These are phyloP conservation scores for Candida tropicalis DNA, from an alignment of 1,139 yeast species.

Conservation along the genomic window DNA sequence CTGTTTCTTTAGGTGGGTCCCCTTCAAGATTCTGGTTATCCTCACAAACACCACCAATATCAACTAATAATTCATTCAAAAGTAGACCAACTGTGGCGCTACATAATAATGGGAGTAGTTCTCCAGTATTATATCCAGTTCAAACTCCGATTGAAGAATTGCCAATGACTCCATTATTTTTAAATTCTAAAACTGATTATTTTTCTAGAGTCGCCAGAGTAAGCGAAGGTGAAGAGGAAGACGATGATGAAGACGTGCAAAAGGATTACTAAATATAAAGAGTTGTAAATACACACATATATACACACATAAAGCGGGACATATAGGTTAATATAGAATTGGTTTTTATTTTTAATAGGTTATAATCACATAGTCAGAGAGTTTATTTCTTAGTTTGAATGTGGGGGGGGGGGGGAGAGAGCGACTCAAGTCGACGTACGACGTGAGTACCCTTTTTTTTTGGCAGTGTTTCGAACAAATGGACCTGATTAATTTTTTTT, in stretches of 20 bases:
- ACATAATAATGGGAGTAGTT: constrained; percentile 26
- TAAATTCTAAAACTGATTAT: constrained; percentile 22
- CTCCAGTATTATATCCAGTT: constrained; percentile 45
- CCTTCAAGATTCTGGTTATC: constrained; percentile 58
- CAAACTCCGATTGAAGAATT: constrained; percentile 48
- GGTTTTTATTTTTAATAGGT: not conserved
- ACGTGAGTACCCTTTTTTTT: too few relatives aligned
- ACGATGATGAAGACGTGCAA: constrained; percentile 13
- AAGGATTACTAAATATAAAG: not conserved
- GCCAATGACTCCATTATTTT: constrained; percentile 50
- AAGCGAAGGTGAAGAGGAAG: constrained; percentile 17
- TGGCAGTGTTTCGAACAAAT: too few relatives aligned
- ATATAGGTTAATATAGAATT: constrained; percentile 4
- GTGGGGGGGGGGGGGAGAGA: too few relatives aligned
- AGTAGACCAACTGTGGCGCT: constrained; percentile 22
- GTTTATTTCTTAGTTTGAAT: not conserved
- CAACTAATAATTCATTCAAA: constrained; percentile 24
- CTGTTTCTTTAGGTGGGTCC: constrained; percentile 55
- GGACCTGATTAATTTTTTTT: too few relatives aligned
- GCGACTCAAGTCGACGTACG: too few relatives aligned
- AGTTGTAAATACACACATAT: not conserved
- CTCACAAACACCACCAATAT: constrained; percentile 54
- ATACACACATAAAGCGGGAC: constrained; percentile 1
- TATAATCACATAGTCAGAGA: not conserved
- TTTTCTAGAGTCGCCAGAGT: constrained; percentile 10